Base-by-base conservation (phyloP, 768 basidiomycete species). In the Russula vinacea region DNA sequence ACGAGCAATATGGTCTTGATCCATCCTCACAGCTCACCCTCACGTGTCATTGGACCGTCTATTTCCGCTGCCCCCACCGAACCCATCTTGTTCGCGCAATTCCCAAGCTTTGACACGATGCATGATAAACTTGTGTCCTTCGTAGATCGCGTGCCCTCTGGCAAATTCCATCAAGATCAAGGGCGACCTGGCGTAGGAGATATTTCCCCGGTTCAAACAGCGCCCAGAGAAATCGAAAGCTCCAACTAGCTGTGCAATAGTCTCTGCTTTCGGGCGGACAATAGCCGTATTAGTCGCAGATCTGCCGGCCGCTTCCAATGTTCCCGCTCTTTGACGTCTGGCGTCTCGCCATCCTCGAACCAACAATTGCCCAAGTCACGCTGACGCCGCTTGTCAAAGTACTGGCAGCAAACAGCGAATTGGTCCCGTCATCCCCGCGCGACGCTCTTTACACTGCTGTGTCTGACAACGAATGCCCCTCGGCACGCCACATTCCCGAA, bases 301-400 rank as follows among this genome's bases (percentile, higher is more conserved):
- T 3, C 81, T 94, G 1, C 79, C 83, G 0, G 60, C 78, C 0
- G 78, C 80, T 10, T 77, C 83, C 44, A 78, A 78, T 92, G 35
- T 96, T 95, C 77, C 93, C 94, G 0, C 72, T 94, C 5, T 81
- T 86, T 13, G 94, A 96, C 71, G 78, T 94, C 67, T 90, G 92
- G 88, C 80, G 92, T 1, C 79, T 94, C 11, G 88, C 87, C 0
- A 72, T 91, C 19, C 81, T 94, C 24, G 87, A 92, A 72, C 77
- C 81, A 5, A 17, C 39, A 6, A 62, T 67, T 5, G 65, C 65
- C 2, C 47, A 49, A 24, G 81, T 82, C 0, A 73, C 88, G 14
- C 68, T 70, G 9, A 26, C 76, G 6, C 75, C 89, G 58, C 70
- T 89, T 35, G 73, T 76, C 29, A 81, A 82, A 66, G 79, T 81